Conservation (phyloP, 2,329 filamentous ascomycete genomes). For the Trichoderma breve region DNA sequence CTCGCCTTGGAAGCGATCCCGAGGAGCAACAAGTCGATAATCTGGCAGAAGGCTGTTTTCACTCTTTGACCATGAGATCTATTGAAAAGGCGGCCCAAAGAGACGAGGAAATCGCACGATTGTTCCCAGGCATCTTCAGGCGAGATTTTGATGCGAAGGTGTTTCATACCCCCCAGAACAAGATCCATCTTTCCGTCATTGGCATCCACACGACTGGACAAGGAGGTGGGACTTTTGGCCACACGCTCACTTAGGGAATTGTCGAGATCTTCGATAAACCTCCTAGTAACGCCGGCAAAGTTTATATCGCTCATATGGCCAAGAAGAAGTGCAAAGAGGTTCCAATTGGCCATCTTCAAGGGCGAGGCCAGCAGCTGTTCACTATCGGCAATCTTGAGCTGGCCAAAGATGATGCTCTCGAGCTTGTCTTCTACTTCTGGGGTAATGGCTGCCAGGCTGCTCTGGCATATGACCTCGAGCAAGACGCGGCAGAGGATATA, state of each 20-base stretch:
- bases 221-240: conserved; percentile 61
- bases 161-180: conserved; percentile 87
- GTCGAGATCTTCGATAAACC: conserved; percentile 80
- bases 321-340: conserved; percentile 85
- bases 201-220: conserved; percentile 56
- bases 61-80: conserved; percentile 83
- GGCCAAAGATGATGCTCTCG: conserved; percentile 94
- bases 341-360: conserved; percentile 91
- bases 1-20: conserved; percentile 81
- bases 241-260: conserved; percentile 72
- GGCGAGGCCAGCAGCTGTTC: conserved; percentile 76
- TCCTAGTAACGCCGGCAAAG: conserved; percentile 77
- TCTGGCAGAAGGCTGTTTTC: conserved; percentile 92
- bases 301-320: conserved; percentile 96
- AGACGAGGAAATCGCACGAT: conserved; percentile 84
- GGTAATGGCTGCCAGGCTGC: conserved; percentile 76
- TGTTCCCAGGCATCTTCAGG: conserved; percentile 76
- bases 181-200: conserved; percentile 81
- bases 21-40: conserved; percentile 81
- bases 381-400: conserved; percentile 83
- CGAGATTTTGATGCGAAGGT: conserved; percentile 72
- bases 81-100: conserved; percentile 77
- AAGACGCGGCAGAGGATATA: conserved; percentile 93
- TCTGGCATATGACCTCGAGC: conserved; percentile 91
- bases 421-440: conserved; percentile 90